Percentiles rank a stretch among this genome's conserved stretches.
Evolutionary conservation across 345 rosid genomes (phyloP).

Genomic region (Pugionium dolabratum): DNA sequence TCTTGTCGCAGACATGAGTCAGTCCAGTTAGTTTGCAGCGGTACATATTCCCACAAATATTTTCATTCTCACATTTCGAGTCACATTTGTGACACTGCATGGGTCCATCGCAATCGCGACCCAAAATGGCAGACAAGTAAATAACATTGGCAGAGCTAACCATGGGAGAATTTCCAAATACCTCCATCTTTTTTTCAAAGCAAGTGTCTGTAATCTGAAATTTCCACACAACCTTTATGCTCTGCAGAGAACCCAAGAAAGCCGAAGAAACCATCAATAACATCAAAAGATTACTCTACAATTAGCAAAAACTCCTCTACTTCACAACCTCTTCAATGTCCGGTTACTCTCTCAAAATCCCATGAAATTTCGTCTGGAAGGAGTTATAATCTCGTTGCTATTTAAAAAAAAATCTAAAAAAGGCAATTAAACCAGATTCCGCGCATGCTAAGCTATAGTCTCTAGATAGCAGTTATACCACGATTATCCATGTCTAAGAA

Average conservation of each 20-base stretch:
- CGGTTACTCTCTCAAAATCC: no score
- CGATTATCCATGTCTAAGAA: no score
- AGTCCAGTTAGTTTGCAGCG: conserved; percentile 90
- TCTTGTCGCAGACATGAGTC: conserved; percentile 99
- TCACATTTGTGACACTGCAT: conserved; percentile 79
- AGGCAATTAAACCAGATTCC: neutral
- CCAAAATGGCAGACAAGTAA: conserved; percentile 86
- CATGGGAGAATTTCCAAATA: conserved; percentile 64
- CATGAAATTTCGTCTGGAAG: no score
- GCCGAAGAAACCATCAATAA: conserved; percentile 37
- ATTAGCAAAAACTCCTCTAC: neutral
- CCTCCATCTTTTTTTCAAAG: conserved; percentile 62
- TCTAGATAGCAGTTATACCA: no score
- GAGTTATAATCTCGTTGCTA: conserved; percentile 3
- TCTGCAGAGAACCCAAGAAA: conserved; percentile 46
- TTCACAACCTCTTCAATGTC: no score
- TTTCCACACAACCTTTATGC: conserved; percentile 31
- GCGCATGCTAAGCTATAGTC: no score
- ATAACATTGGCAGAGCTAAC: conserved; percentile 76
- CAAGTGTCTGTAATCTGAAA: conserved; percentile 25
- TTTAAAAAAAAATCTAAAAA: neutral
- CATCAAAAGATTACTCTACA: conserved; percentile 23
- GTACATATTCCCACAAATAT: conserved; percentile 85
- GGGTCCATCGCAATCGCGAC: conserved; percentile 72
- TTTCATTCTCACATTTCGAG: conserved; percentile 91